Evolutionary conservation across 169 alveolate species (phyloP).

Genomic region (Eimeria necatrix): DNA sequence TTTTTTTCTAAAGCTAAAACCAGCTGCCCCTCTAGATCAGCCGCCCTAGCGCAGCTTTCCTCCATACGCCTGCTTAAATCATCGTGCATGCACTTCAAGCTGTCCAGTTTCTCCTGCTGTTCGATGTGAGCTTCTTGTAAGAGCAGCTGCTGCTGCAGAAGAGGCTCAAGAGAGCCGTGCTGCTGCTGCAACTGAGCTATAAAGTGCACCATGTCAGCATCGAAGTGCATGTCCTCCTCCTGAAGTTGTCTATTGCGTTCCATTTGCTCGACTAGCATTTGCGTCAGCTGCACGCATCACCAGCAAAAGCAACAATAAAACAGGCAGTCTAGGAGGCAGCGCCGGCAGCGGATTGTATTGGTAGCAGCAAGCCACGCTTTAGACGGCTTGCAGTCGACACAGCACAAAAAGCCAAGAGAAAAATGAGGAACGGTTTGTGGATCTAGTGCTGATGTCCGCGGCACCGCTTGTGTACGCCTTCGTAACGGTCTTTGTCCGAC

Average conservation of each 20-base stretch:
- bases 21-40: slow-evolving; percentile 27
- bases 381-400: no score
- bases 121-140: slow-evolving; percentile 28
- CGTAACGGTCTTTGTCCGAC: no score
- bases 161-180: slow-evolving; percentile 67
- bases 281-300: slow-evolving; percentile 70
- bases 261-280: slow-evolving; percentile 60
- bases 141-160: slow-evolving; percentile 69
- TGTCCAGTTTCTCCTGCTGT: slow-evolving; percentile 40
- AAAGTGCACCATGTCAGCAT: slow-evolving; percentile 63
- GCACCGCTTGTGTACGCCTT: no score
- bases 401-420: neutral
- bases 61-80: slow-evolving; percentile 62
- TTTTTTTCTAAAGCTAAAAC: slow-evolving; percentile 5
- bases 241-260: slow-evolving; percentile 60
- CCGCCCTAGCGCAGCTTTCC: slow-evolving; percentile 61
- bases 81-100: slow-evolving; percentile 58
- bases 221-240: slow-evolving; percentile 72
- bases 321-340: neutral
- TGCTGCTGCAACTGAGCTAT: slow-evolving; percentile 69
- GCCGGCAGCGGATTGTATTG: neutral
- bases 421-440: neutral
- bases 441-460: no score
- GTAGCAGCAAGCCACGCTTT: no score
- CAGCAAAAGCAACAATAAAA: neutral